A percentile compares a stretch with the other conserved stretches of the same genome.
Evolutionary conservation across 257 asterid genomes (phyloP).

Genomic region (Fraxinus cuspidata): DNA sequence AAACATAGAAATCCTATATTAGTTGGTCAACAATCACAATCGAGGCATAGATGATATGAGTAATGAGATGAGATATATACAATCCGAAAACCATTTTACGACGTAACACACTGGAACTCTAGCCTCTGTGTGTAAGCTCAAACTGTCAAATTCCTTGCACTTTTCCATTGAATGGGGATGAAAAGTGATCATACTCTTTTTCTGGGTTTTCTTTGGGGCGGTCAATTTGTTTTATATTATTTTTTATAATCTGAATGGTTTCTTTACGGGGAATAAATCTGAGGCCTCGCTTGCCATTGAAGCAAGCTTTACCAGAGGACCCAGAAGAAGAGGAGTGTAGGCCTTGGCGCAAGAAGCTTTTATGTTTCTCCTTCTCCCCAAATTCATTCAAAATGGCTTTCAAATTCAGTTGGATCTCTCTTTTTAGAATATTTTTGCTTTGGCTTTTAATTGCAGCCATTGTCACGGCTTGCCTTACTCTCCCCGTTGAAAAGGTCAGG

Average conservation of each 20-base stretch:
- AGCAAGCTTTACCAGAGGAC: conserved; percentile 36
- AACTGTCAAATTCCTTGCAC: background rate
- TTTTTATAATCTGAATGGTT: conserved; percentile 10
- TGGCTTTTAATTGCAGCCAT: conserved; percentile 44
- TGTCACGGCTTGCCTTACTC: conserved; percentile 47
- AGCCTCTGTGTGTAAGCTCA: background rate
- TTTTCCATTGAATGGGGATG: background rate
- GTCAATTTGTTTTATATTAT: background rate
- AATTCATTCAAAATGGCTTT: conserved; percentile 32
- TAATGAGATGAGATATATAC: too few species aligned
- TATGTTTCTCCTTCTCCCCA: conserved; percentile 5
- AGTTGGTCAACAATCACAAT: background rate
- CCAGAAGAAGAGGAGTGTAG: conserved; percentile 44
- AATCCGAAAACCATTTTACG: background rate
- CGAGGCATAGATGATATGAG: background rate
- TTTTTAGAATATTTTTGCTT: conserved; percentile 36
- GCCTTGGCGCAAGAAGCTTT: conserved; percentile 49
- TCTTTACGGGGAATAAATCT: conserved; percentile 38
- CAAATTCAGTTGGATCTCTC: conserved; percentile 39
- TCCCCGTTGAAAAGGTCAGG: conserved; percentile 49
- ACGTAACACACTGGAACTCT: background rate
- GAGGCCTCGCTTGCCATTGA: conserved; percentile 49
- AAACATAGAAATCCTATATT: background rate
- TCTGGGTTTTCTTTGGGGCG: background rate
- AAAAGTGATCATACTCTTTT: background rate